A percentile compares a stretch with the other conserved stretches of the same genome.
These are phyloP conservation scores for Auriscalpium microsporum DNA, from an alignment of 768 basidiomycete species.

Conservation along the genomic window DNA sequence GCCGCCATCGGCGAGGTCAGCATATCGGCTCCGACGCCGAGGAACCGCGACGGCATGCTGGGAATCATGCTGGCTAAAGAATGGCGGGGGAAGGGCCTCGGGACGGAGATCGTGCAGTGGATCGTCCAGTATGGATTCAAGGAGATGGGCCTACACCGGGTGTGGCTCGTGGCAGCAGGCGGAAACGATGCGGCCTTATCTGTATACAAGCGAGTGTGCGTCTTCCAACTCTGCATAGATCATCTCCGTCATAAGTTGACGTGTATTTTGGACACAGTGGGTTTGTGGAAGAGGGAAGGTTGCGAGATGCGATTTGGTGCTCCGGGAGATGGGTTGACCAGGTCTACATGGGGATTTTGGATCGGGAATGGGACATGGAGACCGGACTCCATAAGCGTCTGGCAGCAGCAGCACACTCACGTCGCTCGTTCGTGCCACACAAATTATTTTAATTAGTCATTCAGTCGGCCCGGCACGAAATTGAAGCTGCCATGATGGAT, in stretches of 20 bases:
- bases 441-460: too few relatives aligned
- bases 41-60: constrained; percentile 25
- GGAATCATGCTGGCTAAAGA: constrained; percentile 23
- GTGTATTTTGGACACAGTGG: constrained; percentile 4
- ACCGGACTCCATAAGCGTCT: background rate
- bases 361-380: constrained; percentile 10
- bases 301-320: background rate
- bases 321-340: background rate
- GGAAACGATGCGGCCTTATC: constrained; percentile 30
- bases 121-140: constrained; percentile 33
- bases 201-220: constrained; percentile 37
- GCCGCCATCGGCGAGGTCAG: constrained; percentile 27
- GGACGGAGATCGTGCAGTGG: constrained; percentile 32
- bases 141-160: constrained; percentile 31
- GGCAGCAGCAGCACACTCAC: too few relatives aligned
- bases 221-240: background rate
- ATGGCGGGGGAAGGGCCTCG: constrained; percentile 35
- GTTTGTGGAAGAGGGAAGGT: constrained; percentile 7
- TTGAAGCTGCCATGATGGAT: too few relatives aligned
- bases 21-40: constrained; percentile 19
- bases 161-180: constrained; percentile 32
- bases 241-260: background rate
- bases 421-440: too few relatives aligned
- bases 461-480: too few relatives aligned
- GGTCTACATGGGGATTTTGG: constrained; percentile 9